Evolutionary conservation across 257 asterid species (phyloP), one percentile per base, ranked within the genome.

Genomic region (Euphrasia confusa): DNA sequence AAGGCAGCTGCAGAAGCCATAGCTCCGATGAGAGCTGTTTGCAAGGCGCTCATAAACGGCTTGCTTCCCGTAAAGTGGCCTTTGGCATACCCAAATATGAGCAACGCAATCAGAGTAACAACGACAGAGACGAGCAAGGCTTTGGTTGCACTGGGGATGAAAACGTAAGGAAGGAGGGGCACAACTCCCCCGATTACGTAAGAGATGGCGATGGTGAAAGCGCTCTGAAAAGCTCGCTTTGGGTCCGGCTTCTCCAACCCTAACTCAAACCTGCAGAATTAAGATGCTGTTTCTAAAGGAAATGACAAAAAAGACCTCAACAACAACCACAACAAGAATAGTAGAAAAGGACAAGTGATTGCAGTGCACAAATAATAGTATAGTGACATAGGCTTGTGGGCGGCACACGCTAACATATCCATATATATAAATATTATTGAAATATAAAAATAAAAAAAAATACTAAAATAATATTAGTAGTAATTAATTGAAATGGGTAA

Each of bases 211-310:
- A 92, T 92, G 2, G 99, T 86, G 10, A 86, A 60, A 5, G 97
- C 97, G 66, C 99, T 92, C 15, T 89, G 87, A 10, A 92, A 52
- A 1, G 99, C 99, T 58, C 97, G 80, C 70, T 71, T 84, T 7
- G 99, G 99, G 66, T 89, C 85, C 18, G 97, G 99, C 79, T 92
- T 92, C 86, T 92, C 99, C 78, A 92, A 72, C 42, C 99, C 99
- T 48, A 92, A 78, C 58, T 92, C 99, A 70, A 86, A 92, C 73
- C 99, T 92, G 84, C 70, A 80, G 44, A 9, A 11, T 47, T 15
- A 47, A 47, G n/a, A 11, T n/a, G n/a, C n/a, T n/a, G n/a, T n/a
- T n/a, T 11, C 2, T 12, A 7, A 40, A 40, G 45, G 8, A 39
- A 39, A 30, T 30, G 33, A 30, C 33, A 30, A 28, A 28, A 5